phyloP scores from a whole-genome alignment of 805 yeast species.

The Cyberlindnera mycetangii region DNA sequence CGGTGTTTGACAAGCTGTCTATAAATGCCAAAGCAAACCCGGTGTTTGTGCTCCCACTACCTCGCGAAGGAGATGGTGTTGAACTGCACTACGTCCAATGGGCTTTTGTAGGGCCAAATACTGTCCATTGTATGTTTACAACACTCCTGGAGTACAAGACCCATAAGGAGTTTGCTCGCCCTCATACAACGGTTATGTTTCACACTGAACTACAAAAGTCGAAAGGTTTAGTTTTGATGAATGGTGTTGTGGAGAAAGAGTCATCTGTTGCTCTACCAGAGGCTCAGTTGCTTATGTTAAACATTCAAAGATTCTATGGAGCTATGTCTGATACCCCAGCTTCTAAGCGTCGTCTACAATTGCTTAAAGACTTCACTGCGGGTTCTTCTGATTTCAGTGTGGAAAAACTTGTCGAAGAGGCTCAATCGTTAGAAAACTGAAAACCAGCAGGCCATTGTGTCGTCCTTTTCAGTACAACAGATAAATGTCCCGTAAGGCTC shows the following conservation, averaged over 20 bases:
- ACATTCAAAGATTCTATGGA: slow-evolving; percentile 81
- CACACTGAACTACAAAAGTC: slow-evolving; percentile 69
- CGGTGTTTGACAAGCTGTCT: slow-evolving; percentile 61
- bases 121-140: slow-evolving; percentile 87
- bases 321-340: slow-evolving; percentile 47
- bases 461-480: not conserved
- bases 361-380: slow-evolving; percentile 64
- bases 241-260: slow-evolving; percentile 77
- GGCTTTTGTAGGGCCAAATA: slow-evolving; percentile 80
- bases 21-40: slow-evolving; percentile 72
- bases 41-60: slow-evolving; percentile 85
- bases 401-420: slow-evolving; percentile 64
- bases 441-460: not conserved
- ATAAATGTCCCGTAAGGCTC: too few species aligned
- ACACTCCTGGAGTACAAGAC: slow-evolving; percentile 88
- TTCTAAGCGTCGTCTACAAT: slow-evolving; percentile 46
- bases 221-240: slow-evolving; percentile 74
- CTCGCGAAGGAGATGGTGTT: slow-evolving; percentile 52
- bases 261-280: slow-evolving; percentile 65
- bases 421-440: slow-evolving; percentile 62
- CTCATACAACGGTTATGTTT: slow-evolving; percentile 88
- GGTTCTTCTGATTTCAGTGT: slow-evolving; percentile 68
- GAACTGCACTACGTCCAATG: slow-evolving; percentile 95
- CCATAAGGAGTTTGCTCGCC: slow-evolving; percentile 89
- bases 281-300: slow-evolving; percentile 71